phyloP scores from a whole-genome alignment of 1,284 basidiomycete species.

The Malassezia sympodialis region DNA sequence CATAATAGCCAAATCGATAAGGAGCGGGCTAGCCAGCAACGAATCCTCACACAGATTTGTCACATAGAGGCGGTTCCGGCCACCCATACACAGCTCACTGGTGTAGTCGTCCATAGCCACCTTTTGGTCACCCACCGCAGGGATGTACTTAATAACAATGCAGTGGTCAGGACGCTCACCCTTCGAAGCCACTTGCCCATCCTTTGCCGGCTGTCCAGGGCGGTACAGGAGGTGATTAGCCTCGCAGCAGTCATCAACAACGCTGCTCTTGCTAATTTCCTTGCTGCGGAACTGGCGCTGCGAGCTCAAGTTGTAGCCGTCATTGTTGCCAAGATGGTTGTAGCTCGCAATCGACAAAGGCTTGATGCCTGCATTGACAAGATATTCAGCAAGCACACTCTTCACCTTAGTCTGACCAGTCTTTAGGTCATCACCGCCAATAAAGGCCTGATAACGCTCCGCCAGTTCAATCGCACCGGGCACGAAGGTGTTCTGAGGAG shows the following conservation, averaged over 20 bases:
- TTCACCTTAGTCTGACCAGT: conserved; percentile 54
- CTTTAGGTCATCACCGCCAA: conserved; percentile 97
- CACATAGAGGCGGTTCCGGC: conserved; percentile 49
- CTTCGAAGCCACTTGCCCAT: conserved; percentile 55
- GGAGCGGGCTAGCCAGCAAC: conserved; percentile 84
- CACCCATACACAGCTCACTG: conserved; percentile 64
- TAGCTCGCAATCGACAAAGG: conserved; percentile 91
- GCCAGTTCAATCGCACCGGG: conserved; percentile 88
- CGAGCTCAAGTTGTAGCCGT: conserved; percentile 84
- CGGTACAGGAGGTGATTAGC: conserved; percentile 85
- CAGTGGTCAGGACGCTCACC: conserved; percentile 95
- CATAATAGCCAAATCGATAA: conserved; percentile 84
- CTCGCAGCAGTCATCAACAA: conserved; percentile 64
- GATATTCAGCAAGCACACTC: conserved; percentile 90
- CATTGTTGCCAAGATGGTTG: conserved; percentile 98
- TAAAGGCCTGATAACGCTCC: conserved; percentile 79
- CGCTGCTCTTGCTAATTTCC: conserved; percentile 76
- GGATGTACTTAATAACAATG: conserved; percentile 60
- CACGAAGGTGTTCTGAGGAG: conserved; percentile 98
- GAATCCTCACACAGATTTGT: conserved; percentile 60
- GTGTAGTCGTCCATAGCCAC: conserved; percentile 94
- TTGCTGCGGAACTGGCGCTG: conserved; percentile 90
- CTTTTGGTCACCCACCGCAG: conserved; percentile 80
- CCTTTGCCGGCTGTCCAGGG: conserved; percentile 53
- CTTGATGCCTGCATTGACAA: conserved; percentile 98